These are phyloP conservation scores for Hibiscus mutabilis DNA, from an alignment of 345 rosid genomes.

Conservation along the genomic window DNA sequence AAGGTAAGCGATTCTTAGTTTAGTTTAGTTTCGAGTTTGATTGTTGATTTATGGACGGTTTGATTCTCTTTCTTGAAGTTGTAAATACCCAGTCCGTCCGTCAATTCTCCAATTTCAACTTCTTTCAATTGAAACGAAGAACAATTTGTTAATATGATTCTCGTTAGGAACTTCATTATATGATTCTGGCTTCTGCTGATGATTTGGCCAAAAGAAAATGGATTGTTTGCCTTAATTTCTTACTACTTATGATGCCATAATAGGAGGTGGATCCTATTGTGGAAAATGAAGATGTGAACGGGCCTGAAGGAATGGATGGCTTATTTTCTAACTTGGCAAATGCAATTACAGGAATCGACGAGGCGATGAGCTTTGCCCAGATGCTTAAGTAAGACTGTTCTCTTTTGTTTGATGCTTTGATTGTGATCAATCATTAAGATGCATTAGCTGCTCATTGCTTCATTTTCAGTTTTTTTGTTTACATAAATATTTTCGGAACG, in stretches of 20 bases:
- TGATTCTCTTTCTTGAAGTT: neutral
- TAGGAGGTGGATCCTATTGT: slow-evolving; percentile 99
- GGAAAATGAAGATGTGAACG: slow-evolving; percentile 62
- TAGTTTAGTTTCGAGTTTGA: no score
- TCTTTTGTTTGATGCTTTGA: neutral
- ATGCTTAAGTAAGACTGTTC: slow-evolving; percentile 70
- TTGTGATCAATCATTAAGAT: neutral
- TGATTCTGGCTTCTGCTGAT: neutral
- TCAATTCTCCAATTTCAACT: neutral
- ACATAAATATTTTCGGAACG: neutral
- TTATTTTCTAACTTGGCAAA: slow-evolving; percentile 85
- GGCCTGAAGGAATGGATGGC: slow-evolving; percentile 79
- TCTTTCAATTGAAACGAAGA: neutral
- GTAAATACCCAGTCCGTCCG: neutral
- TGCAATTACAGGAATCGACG: slow-evolving; percentile 97
- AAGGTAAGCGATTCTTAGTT: neutral
- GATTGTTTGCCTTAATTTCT: neutral
- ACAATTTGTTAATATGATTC: neutral
- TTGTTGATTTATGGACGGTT: neutral
- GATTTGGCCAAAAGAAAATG: no score
- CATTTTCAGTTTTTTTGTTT: neutral
- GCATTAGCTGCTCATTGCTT: neutral
- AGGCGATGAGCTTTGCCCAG: slow-evolving; percentile 99
- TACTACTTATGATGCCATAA: slow-evolving; percentile 3
- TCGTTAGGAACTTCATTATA: neutral